Percentiles rank a stretch among this genome's conserved stretches.
These are phyloP conservation scores for Solanum appendiculatum DNA, from an alignment of 257 asterid genomes.

Conservation along the genomic window DNA sequence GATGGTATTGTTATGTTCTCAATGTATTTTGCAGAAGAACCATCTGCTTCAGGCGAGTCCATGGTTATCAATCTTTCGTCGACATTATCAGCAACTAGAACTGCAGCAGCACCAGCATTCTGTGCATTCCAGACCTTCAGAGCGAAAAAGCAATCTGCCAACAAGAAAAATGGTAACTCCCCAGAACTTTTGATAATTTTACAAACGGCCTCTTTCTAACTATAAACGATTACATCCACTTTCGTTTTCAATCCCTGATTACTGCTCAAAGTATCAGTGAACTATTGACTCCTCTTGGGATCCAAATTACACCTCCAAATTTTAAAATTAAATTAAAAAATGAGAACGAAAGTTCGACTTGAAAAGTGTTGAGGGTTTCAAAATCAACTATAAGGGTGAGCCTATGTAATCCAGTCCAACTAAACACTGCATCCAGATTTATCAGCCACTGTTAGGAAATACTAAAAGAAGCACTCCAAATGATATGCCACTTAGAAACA, in stretches of 20 bases:
- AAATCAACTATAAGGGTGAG: background rate
- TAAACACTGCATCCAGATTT: background rate
- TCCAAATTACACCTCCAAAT: background rate
- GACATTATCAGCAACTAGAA: constrained; percentile 67
- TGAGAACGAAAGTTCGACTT: background rate
- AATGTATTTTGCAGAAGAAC: constrained; percentile 44
- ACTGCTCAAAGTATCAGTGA: background rate
- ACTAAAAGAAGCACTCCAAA: background rate
- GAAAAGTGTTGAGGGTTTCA: background rate
- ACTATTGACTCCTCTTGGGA: background rate
- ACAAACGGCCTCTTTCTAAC: background rate
- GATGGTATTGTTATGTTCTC: constrained; percentile 86
- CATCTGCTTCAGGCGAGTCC: constrained; percentile 82
- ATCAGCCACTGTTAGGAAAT: background rate
- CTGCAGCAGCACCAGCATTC: constrained; percentile 94
- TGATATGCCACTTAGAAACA: background rate
- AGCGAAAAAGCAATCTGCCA: constrained; percentile 87
- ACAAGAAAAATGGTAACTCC: background rate
- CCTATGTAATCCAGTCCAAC: background rate
- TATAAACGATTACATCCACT: background rate
- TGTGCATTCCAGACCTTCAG: constrained; percentile 96
- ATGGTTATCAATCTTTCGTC: constrained; percentile 76
- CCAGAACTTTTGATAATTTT: background rate
- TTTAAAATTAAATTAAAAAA: background rate
- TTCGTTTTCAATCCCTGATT: background rate